Percentiles rank a stretch among this genome's conserved stretches.
Conservation (phyloP, 2,329 filamentous ascomycete genomes). For the Trichophyton rubrum region DNA sequence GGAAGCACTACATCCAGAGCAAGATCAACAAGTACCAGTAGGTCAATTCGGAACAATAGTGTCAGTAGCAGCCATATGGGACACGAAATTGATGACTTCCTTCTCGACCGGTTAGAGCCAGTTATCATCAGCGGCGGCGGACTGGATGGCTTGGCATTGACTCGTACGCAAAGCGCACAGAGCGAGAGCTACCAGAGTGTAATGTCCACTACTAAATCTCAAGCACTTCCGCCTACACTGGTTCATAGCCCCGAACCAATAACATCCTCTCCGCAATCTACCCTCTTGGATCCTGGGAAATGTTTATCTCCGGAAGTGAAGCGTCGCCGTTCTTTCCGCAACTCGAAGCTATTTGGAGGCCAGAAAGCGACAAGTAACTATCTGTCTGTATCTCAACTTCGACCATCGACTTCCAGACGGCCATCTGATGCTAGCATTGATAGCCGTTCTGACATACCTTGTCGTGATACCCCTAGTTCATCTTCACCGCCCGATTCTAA, state of each 20-base stretch:
- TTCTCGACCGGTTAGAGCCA: conserved; percentile 36
- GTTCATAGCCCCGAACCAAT: conserved; percentile 25
- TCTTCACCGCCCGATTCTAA: background rate
- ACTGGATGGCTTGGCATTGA: conserved; percentile 22
- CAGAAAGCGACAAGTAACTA: conserved; percentile 8
- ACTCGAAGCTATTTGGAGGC: conserved; percentile 19
- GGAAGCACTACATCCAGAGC: conserved; percentile 29
- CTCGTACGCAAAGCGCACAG: conserved; percentile 30
- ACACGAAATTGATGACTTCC: conserved; percentile 37
- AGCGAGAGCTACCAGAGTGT: conserved; percentile 26
- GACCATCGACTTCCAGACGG: background rate
- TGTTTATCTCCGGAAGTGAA: conserved; percentile 8
- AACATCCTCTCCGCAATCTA: conserved; percentile 4
- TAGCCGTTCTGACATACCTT: background rate
- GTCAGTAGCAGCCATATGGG: conserved; percentile 27
- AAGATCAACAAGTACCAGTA: conserved; percentile 30
- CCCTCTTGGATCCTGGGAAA: background rate
- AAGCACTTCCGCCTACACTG: background rate
- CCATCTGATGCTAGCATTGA: conserved; percentile 1
- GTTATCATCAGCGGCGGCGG: conserved; percentile 39
- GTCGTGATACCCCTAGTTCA: conserved; percentile 9
- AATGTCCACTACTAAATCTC: conserved; percentile 15
- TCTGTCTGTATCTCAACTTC: background rate
- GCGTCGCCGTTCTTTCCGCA: conserved; percentile 17
- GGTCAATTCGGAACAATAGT: conserved; percentile 31